Evolutionary conservation across 1,139 yeast species (phyloP).

Genomic region (Neolecta irregularis): DNA sequence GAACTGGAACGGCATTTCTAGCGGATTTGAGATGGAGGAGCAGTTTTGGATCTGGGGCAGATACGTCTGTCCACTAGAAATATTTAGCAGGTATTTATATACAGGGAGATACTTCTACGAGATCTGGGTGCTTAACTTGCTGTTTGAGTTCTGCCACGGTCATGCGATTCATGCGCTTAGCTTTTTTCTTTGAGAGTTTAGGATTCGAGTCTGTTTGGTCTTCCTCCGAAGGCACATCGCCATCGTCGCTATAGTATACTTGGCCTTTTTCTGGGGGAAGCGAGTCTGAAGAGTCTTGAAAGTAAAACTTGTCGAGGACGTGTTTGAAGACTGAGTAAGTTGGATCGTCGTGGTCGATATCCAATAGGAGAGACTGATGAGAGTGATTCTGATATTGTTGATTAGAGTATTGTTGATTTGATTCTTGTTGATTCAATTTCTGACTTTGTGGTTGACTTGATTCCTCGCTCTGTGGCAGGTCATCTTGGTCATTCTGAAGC

Average conservation of each 20-base stretch:
- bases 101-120: conserved; percentile 35
- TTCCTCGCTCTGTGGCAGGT: too few relatives aligned
- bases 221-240: conserved; percentile 18
- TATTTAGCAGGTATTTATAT: neutral
- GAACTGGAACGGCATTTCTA: conserved; percentile 61
- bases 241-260: conserved; percentile 26
- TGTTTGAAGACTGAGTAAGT: conserved; percentile 5
- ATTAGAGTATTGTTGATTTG: too few relatives aligned
- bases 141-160: conserved; percentile 58
- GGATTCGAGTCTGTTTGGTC: conserved; percentile 18
- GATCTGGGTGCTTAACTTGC: conserved; percentile 44
- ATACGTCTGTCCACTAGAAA: conserved; percentile 57
- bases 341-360: conserved; percentile 1
- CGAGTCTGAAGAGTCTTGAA: conserved; percentile 1
- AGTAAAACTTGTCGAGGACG: conserved; percentile 5
- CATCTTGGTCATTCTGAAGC: too few relatives aligned
- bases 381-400: too few relatives aligned
- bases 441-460: too few relatives aligned
- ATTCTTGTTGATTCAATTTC: too few relatives aligned
- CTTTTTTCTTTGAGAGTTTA: conserved; percentile 31
- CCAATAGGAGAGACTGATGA: too few relatives aligned
- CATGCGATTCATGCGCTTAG: conserved; percentile 38
- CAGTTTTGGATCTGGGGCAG: conserved; percentile 63
- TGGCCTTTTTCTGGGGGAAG: conserved; percentile 22
- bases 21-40: conserved; percentile 48